Base-by-base conservation (phyloP, 169 alveolate genomes). In the Plasmodium chabaudi region DNA sequence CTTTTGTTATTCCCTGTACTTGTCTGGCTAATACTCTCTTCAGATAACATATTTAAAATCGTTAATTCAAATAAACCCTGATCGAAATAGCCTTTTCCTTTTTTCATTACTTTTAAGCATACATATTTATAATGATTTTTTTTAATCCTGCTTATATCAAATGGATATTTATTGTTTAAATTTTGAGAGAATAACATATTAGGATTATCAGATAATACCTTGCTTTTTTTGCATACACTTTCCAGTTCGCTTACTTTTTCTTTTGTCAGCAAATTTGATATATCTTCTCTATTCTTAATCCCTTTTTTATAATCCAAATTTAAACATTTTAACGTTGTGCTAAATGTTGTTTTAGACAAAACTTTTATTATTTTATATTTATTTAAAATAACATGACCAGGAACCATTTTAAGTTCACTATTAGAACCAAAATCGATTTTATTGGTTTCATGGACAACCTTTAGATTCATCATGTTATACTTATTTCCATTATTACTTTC, bases 21-120 rank as follows among this genome's bases (percentile, higher is more conserved):
- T 57, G 70, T 72, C 59, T 74, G 95, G 15, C 95, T 87, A 46
- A 94, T 93, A 74, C 96, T 93, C 59, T 96, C 94, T 55, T 93
- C 93, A 68, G 96, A 94, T 82, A 97, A 92, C 42, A 95, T 93
- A 71, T 86, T 88, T 53, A 93, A 89, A 39, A 94, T 73, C 88
- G 96, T 97, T 27, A 97, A 93, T 91, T 98, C 99, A 87, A 96
- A 98, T 60, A 97, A 87, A 46, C 97, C 93, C 84, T 97, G 97
- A 86, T 97, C 99, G 87, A 96, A 89, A 92, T 95, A 97, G 92
- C 96, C 97, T 93, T 97, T 97, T 77, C 97, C 97, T 89, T 96
- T 97, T 91, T 97, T 98, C 82, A 98, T 97, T 67, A 98, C 97
- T 93, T 98, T 96, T 95, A 97, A 92, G 72, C 98, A 96, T 15